Evolutionary conservation across 2,329 filamentous ascomycete genomes (phyloP).

Genomic region (Parastagonospora avenae): DNA sequence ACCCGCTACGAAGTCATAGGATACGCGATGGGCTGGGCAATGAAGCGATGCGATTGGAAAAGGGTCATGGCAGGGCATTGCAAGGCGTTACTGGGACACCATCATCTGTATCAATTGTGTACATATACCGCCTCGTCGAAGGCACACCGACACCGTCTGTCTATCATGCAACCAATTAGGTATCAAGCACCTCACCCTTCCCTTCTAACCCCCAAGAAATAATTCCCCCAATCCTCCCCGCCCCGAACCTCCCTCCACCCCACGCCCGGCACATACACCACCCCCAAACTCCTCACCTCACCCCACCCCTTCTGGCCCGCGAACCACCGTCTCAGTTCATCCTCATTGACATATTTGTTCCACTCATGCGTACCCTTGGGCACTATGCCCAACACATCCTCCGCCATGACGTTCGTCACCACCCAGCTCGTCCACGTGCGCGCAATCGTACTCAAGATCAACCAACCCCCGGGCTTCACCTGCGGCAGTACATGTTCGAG

Average conservation of each 20-base stretch:
- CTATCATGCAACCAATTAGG: slow-evolving; percentile 20
- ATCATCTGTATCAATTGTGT: slow-evolving; percentile 8
- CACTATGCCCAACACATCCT: slow-evolving; percentile 85
- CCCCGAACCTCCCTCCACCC: slow-evolving; percentile 86
- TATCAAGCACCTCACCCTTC: slow-evolving; percentile 24
- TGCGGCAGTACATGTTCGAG: slow-evolving; percentile 73
- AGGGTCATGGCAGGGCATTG: not conserved
- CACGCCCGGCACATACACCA: slow-evolving; percentile 86
- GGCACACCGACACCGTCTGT: slow-evolving; percentile 10
- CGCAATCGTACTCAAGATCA: slow-evolving; percentile 90
- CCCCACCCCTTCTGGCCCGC: slow-evolving; percentile 47
- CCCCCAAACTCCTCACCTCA: slow-evolving; percentile 70
- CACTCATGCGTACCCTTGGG: slow-evolving; percentile 95
- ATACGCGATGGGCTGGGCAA: not conserved
- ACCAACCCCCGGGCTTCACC: slow-evolving; percentile 88
- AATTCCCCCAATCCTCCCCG: slow-evolving; percentile 88
- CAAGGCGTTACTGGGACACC: slow-evolving; percentile 2
- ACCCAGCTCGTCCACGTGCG: slow-evolving; percentile 88
- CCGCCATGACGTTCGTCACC: slow-evolving; percentile 89
- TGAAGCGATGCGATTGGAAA: not conserved
- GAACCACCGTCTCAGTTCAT: slow-evolving; percentile 67
- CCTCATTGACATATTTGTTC: slow-evolving; percentile 91
- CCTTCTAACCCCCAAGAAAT: slow-evolving; percentile 86
- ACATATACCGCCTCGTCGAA: not conserved
- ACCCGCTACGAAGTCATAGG: slow-evolving; percentile 16